Conservation (phyloP, 2,329 filamentous ascomycete species). For the Colletotrichum horii region DNA sequence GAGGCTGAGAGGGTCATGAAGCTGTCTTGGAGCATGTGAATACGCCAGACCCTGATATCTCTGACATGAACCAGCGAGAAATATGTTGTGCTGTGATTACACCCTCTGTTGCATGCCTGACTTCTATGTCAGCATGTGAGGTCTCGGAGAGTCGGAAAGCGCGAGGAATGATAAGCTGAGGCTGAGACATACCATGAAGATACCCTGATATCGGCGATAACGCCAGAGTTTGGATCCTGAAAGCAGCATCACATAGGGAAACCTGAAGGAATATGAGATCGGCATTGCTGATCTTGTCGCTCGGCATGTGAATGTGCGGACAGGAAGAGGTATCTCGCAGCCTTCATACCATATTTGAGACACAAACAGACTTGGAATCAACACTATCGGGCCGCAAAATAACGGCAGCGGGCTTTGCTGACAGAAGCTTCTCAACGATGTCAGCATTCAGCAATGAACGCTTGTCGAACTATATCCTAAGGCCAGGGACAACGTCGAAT, state of each 20-base stretch:
- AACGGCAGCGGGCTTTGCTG: neutral
- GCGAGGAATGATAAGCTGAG: neutral
- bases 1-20: neutral
- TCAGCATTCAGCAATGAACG: neutral
- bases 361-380: rapidly evolving
- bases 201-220: neutral
- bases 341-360: neutral
- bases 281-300: rapidly evolving
- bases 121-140: neutral
- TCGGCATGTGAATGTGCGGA: neutral
- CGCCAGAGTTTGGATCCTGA: rapidly evolving
- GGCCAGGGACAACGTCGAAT: rapidly evolving
- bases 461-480: neutral
- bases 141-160: neutral
- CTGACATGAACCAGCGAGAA: too few relatives aligned
- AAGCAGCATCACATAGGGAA: neutral
- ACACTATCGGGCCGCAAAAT: neutral
- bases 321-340: rapidly evolving
- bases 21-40: neutral
- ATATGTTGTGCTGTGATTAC: too few relatives aligned
- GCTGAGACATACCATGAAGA: neutral
- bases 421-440: neutral
- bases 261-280: neutral
- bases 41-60: rapidly evolving
- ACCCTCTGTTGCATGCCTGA: too few relatives aligned